Percentiles rank a stretch among this genome's conserved stretches.
Conservation (phyloP, 495 filamentous ascomycete species). For the Penicillium steckii region DNA sequence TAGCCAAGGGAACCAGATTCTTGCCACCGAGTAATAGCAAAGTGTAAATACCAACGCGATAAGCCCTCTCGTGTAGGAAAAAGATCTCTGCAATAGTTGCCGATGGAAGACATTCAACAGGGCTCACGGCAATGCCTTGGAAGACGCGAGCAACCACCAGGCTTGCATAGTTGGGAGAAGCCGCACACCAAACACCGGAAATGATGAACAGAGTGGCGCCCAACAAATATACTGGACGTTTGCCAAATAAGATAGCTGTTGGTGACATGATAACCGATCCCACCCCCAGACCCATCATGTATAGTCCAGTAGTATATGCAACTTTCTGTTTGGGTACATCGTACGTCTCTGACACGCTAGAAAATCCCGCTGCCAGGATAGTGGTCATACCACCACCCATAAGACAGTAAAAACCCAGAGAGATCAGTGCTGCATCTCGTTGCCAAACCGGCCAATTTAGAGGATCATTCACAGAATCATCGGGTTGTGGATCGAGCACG, state of each 20-base stretch:
- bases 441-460: constrained; percentile 89
- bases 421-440: constrained; percentile 77
- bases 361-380: constrained; percentile 87
- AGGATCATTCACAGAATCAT: constrained; percentile 87
- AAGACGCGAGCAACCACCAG: constrained; percentile 81
- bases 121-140: constrained; percentile 82
- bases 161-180: constrained; percentile 75
- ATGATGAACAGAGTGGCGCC: constrained; percentile 73
- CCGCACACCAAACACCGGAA: constrained; percentile 83
- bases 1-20: constrained; percentile 85
- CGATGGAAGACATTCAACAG: constrained; percentile 92
- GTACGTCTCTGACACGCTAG: constrained; percentile 71
- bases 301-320: constrained; percentile 87
- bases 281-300: constrained; percentile 91
- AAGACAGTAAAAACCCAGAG: constrained; percentile 87
- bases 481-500: constrained; percentile 89
- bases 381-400: constrained; percentile 93
- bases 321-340: constrained; percentile 69
- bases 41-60: constrained; percentile 94
- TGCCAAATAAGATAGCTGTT: constrained; percentile 88
- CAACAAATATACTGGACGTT: constrained; percentile 86
- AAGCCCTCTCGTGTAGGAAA: constrained; percentile 92
- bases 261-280: constrained; percentile 83
- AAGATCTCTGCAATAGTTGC: constrained; percentile 97
- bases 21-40: constrained; percentile 87